These are phyloP conservation scores for Ceratopteris richardii DNA, from an alignment of 75 land plant genomes.

Conservation along the genomic window DNA sequence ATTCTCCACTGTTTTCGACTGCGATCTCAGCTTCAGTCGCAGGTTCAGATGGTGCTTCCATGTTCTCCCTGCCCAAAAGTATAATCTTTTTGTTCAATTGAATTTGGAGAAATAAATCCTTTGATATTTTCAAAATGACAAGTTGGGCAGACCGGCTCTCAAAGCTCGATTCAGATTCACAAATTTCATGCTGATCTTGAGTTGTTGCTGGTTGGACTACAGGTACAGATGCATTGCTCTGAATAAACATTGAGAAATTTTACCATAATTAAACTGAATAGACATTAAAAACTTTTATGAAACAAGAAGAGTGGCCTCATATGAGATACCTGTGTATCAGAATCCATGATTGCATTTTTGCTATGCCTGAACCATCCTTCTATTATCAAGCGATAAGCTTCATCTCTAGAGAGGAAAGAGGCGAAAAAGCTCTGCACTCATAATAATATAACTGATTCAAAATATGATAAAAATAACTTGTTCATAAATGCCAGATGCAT, in stretches of 20 bases:
- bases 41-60: background rate
- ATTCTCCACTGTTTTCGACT: background rate
- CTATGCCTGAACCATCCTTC: slow-evolving; percentile 74
- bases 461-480: background rate
- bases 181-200: background rate
- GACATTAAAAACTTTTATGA: background rate
- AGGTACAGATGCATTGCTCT: background rate
- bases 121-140: background rate
- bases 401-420: slow-evolving; percentile 93
- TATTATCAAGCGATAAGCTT: slow-evolving; percentile 79
- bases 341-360: slow-evolving; percentile 24
- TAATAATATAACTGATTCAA: background rate
- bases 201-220: background rate
- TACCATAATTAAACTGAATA: background rate
- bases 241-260: background rate
- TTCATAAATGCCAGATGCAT: background rate
- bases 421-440: slow-evolving; percentile 84
- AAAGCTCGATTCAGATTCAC: slow-evolving; percentile 4
- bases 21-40: background rate
- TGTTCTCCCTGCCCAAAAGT: background rate
- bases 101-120: background rate
- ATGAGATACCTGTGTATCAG: slow-evolving; percentile 43
- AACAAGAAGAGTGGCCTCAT: background rate
- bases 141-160: background rate
- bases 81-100: background rate